Evolutionary conservation across 2,329 filamentous ascomycete species (phyloP).

Genomic region (Nigrograna mackinnonii): DNA sequence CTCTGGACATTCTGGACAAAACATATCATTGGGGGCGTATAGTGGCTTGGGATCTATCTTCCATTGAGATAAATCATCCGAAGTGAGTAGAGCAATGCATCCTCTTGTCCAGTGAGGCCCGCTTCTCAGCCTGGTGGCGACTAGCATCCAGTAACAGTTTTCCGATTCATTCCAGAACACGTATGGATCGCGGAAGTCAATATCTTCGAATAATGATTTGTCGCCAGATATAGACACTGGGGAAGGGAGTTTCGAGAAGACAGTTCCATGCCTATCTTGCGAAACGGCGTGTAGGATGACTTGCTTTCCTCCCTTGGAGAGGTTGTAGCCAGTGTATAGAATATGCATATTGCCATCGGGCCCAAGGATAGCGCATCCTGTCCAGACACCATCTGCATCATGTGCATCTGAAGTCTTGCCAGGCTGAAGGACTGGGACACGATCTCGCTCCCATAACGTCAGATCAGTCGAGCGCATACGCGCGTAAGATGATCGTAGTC

Average conservation of each 20-base stretch:
- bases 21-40: slow-evolving; percentile 38
- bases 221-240: slow-evolving; percentile 25
- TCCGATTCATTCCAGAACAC: slow-evolving; percentile 37
- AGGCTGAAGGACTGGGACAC: not conserved
- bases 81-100: slow-evolving; percentile 43
- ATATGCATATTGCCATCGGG: slow-evolving; percentile 38
- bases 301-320: slow-evolving; percentile 33
- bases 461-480: not conserved
- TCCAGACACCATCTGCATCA: slow-evolving; percentile 41
- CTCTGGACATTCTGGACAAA: slow-evolving; percentile 45
- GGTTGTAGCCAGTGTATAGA: slow-evolving; percentile 44
- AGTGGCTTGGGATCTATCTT: slow-evolving; percentile 33
- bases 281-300: slow-evolving; percentile 34
- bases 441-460: not conserved
- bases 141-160: slow-evolving; percentile 42
- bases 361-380: slow-evolving; percentile 36
- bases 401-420: slow-evolving; percentile 20
- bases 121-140: slow-evolving; percentile 33
- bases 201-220: slow-evolving; percentile 30
- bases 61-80: slow-evolving; percentile 35
- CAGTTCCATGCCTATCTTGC: slow-evolving; percentile 24
- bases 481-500: slow-evolving; percentile 38
- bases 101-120: slow-evolving; percentile 42
- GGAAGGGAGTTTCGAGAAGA: slow-evolving; percentile 21
- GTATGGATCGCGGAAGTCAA: slow-evolving; percentile 43